Conservation (phyloP, 2,329 filamentous ascomycete genomes). For the Exophiala calicioides region DNA sequence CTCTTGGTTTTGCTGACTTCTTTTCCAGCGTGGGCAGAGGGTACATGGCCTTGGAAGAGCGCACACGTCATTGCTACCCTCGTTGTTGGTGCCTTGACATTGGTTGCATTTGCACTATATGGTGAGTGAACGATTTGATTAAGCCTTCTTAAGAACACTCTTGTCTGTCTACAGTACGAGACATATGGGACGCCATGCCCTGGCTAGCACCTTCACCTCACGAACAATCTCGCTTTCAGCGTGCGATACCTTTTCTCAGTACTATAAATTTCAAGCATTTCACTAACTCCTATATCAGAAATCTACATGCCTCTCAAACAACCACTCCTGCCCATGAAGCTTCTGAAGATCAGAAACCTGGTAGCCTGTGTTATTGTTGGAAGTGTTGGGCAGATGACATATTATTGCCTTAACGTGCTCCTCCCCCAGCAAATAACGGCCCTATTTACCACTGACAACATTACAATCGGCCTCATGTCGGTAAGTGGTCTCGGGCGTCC, state of each 20-base stretch:
- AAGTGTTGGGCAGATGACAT: slow-evolving; percentile 47
- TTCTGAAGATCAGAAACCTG: slow-evolving; percentile 47
- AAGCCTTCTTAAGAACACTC: too few species aligned
- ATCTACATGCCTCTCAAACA: slow-evolving; percentile 40
- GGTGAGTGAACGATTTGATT: too few species aligned
- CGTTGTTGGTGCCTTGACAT: slow-evolving; percentile 41
- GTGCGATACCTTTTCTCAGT: too few species aligned
- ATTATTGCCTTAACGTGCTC: slow-evolving; percentile 48
- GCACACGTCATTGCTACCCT: slow-evolving; percentile 39
- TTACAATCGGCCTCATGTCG: slow-evolving; percentile 46
- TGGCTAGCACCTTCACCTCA: too few species aligned
- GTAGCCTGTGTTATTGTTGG: slow-evolving; percentile 44
- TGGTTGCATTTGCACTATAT: slow-evolving; percentile 42
- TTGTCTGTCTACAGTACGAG: too few species aligned
- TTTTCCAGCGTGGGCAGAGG: slow-evolving; percentile 45
- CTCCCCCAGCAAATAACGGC: slow-evolving; percentile 47
- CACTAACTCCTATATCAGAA: too few species aligned
- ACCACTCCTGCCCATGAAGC: slow-evolving; percentile 45
- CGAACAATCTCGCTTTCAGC: too few species aligned
- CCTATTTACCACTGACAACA: slow-evolving; percentile 43
- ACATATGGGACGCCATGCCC: too few species aligned
- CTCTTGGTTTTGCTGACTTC: too few species aligned
- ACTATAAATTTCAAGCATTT: too few species aligned
- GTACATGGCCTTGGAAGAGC: slow-evolving; percentile 45
- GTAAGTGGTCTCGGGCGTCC: too few species aligned